A percentile compares a stretch with the other conserved stretches of the same genome.
These are phyloP conservation scores for Capsicum chinense DNA, from an alignment of 257 asterid genomes.

Conservation along the genomic window DNA sequence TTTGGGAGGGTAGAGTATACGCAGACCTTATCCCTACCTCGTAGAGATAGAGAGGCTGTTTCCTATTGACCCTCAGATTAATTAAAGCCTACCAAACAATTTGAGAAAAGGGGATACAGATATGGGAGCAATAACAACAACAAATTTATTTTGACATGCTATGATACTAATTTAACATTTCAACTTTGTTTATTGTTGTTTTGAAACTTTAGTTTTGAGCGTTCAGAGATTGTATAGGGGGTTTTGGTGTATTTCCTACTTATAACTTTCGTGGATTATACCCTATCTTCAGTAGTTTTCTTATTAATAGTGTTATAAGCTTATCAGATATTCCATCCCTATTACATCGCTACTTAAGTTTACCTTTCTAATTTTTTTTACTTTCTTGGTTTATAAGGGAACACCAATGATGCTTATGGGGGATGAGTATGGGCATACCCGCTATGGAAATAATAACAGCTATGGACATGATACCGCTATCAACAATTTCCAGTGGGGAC, in stretches of 20 bases:
- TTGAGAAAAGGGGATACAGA: no score
- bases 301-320: neutral
- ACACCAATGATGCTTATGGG: conserved; percentile 99
- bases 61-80: no score
- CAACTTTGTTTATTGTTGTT: neutral
- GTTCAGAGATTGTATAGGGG: neutral
- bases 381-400: conserved; percentile 59
- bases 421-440: conserved; percentile 97
- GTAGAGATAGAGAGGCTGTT: no score
- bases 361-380: conserved; percentile 14
- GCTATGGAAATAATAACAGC: conserved; percentile 92
- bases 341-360: neutral
- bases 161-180: conserved; percentile 9
- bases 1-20: no score
- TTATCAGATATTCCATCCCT: conserved; percentile 4
- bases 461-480: conserved; percentile 92
- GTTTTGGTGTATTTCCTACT: neutral
- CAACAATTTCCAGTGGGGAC: conserved; percentile 92
- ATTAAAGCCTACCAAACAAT: no score
- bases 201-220: neutral
- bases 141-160: no score
- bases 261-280: conserved; percentile 5
- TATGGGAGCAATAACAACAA: no score
- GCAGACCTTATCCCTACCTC: no score
- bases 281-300: conserved; percentile 23